phyloP scores from a whole-genome alignment of 306 rosid species.

The Trifolium fragiferum region DNA sequence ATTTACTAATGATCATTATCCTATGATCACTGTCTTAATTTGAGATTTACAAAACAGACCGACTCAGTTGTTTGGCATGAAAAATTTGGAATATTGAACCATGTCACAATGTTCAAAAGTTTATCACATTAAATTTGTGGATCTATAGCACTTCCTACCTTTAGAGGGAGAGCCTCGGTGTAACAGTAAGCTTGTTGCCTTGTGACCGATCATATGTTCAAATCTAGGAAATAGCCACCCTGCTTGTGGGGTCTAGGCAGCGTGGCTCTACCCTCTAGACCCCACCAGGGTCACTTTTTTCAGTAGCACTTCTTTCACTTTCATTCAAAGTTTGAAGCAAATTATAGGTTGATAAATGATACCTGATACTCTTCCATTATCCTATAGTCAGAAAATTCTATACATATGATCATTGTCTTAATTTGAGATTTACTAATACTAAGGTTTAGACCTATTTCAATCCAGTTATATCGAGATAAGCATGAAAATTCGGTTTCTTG shows the following conservation, averaged over 20 bases:
- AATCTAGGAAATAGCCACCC: neutral
- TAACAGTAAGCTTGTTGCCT: neutral
- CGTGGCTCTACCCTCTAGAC: neutral
- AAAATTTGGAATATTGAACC: constrained; percentile 22
- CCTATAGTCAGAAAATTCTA: neutral
- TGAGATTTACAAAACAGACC: neutral
- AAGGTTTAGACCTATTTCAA: neutral
- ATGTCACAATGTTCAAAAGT: neutral
- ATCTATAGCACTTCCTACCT: neutral
- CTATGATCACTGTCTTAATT: no score
- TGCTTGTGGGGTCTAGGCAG: neutral
- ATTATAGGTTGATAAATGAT: neutral
- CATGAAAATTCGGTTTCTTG: no score
- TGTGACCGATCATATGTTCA: no score
- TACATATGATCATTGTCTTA: constrained; percentile 12
- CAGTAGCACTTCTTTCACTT: neutral
- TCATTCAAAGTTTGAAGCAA: constrained; percentile 1
- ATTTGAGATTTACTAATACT: neutral
- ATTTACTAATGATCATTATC: neutral
- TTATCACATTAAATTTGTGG: no score
- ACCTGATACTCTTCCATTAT: neutral
- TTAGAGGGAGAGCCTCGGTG: neutral
- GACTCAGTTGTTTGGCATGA: constrained; percentile 2
- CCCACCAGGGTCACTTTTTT: neutral
- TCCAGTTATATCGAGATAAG: no score